Evolutionary conservation across 768 basidiomycete species (phyloP).

Genomic region (Leccinellum luteum): DNA sequence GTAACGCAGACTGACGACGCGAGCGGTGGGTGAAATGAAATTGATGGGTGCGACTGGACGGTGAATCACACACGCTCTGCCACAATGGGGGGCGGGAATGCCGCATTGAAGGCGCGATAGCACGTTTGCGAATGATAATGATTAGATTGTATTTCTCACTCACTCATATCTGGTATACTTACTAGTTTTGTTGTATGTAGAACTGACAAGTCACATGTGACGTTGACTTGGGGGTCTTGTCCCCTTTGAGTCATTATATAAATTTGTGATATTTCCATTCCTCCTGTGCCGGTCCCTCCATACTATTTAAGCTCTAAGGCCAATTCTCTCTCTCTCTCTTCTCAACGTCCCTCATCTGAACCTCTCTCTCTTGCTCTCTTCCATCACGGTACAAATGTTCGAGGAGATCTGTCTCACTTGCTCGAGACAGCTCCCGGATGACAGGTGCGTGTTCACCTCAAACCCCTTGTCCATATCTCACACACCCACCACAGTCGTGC

Average conservation of each 20-base stretch:
- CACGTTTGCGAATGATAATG: conserved; percentile 18
- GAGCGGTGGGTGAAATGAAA: neutral
- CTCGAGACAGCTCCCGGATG: conserved; percentile 60
- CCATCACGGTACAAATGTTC: conserved; percentile 51
- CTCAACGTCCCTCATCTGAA: conserved; percentile 15
- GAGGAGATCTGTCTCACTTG: conserved; percentile 77
- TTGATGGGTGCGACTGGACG: conserved; percentile 8
- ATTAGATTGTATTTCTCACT: conserved; percentile 11
- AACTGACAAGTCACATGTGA: too few species aligned
- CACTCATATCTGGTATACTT: too few species aligned
- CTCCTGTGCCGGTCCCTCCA: conserved; percentile 35
- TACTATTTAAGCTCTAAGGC: conserved; percentile 33
- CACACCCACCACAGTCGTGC: conserved; percentile 45
- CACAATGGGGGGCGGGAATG: neutral
- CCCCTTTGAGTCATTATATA: conserved; percentile 36
- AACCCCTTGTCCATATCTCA: conserved; percentile 14
- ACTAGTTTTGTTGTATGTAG: too few species aligned
- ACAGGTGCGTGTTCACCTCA: conserved; percentile 47
- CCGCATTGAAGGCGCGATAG: conserved; percentile 3
- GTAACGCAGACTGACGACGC: neutral
- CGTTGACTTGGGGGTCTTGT: conserved; percentile 23
- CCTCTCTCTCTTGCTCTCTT: neutral
- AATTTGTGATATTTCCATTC: conserved; percentile 37
- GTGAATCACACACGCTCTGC: neutral
- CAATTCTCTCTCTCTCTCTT: conserved; percentile 9